These are phyloP conservation scores for Diospyros kaki DNA, from an alignment of 148 eudicot genomes.

Conservation along the genomic window DNA sequence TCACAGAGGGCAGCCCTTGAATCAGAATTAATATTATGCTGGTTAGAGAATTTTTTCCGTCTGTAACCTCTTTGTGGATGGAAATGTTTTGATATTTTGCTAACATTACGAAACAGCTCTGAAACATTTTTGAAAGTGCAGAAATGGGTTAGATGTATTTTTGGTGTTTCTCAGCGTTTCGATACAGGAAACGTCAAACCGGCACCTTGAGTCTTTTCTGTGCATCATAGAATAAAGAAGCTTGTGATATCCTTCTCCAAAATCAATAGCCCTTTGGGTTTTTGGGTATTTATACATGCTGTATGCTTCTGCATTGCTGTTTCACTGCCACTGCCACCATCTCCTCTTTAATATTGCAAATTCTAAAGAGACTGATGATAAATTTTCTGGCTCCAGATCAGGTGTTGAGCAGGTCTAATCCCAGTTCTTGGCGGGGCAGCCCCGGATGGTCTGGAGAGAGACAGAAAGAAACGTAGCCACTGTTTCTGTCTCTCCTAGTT, in stretches of 20 bases:
- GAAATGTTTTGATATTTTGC: no score
- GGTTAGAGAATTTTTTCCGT: no score
- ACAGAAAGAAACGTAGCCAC: not conserved
- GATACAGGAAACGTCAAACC: no score
- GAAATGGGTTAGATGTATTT: no score
- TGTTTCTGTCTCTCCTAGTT: not conserved
- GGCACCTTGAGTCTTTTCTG: no score
- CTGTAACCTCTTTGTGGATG: no score
- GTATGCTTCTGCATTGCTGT: not conserved
- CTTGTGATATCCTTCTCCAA: not conserved
- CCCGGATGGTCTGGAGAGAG: conserved; percentile 13
- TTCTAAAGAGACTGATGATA: not conserved
- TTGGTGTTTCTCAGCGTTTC: no score
- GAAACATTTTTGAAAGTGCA: no score
- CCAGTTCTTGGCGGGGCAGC: conserved; percentile 32
- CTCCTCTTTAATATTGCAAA: not conserved
- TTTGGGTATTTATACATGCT: not conserved
- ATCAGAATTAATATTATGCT: no score
- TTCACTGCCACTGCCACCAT: no score
- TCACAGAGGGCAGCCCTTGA: no score
- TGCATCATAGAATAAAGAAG: not conserved
- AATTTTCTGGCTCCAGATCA: not conserved
- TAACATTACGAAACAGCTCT: no score
- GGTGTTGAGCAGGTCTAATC: not conserved
- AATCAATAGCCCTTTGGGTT: conserved; percentile 8